These are phyloP conservation scores for Apiotrichum porosum DNA, from an alignment of 1,284 basidiomycete species.

Conservation along the genomic window DNA sequence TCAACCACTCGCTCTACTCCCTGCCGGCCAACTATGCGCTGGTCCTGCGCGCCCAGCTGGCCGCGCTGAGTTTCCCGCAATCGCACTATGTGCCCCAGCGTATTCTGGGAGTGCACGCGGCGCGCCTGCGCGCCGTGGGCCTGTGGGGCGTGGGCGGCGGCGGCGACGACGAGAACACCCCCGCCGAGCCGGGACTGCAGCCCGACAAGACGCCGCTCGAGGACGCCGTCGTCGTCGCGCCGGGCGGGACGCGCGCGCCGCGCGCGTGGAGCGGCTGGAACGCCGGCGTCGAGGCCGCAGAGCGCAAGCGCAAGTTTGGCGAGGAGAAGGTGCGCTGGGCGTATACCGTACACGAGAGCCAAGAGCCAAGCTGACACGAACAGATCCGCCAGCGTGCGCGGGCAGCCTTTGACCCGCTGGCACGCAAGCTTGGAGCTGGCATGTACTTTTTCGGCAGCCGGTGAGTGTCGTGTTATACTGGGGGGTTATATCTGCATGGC, in stretches of 20 bases:
- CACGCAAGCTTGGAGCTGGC: slow-evolving; percentile 22
- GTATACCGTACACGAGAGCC: no score
- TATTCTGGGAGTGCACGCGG: slow-evolving; percentile 28
- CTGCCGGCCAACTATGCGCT: slow-evolving; percentile 39
- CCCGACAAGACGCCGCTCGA: slow-evolving; percentile 5
- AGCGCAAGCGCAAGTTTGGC: slow-evolving; percentile 31
- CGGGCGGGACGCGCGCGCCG: slow-evolving; percentile 36
- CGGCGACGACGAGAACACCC: slow-evolving; percentile 23
- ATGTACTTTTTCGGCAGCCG: slow-evolving; percentile 30
- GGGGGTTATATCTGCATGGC: no score
- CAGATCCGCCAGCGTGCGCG: slow-evolving; percentile 15
- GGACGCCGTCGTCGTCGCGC: slow-evolving; percentile 31
- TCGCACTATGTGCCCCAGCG: slow-evolving; percentile 42
- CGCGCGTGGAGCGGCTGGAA: slow-evolving; percentile 36
- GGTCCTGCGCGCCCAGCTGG: slow-evolving; percentile 30
- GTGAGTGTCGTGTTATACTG: slow-evolving; percentile 21
- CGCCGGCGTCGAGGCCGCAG: slow-evolving; percentile 29
- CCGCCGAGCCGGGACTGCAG: no score
- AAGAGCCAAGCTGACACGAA: neutral
- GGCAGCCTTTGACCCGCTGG: slow-evolving; percentile 31
- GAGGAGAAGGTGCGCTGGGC: slow-evolving; percentile 32
- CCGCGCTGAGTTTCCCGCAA: slow-evolving; percentile 30
- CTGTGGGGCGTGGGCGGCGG: slow-evolving; percentile 42
- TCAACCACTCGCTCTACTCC: slow-evolving; percentile 44
- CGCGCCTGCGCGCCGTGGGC: slow-evolving; percentile 35